Percentiles rank a stretch among this genome's conserved stretches.
Conservation (phyloP, 495 filamentous ascomycete species). For the Bacidia gigantensis region DNA sequence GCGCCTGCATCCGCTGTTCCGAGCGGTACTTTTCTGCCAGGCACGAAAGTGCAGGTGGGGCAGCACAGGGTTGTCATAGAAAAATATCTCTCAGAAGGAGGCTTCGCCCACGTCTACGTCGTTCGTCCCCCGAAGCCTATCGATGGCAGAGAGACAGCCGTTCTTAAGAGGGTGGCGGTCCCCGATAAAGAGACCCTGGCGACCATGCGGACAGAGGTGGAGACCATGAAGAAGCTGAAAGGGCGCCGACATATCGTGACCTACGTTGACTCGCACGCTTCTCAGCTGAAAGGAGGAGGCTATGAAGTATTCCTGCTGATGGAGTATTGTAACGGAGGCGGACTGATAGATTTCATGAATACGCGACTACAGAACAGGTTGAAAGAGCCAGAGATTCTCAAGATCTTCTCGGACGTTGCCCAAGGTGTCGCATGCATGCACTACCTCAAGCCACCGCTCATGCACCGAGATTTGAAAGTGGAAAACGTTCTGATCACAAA, state of each 20-base stretch:
- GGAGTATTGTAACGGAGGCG: slow-evolving; percentile 78
- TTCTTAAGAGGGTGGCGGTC: slow-evolving; percentile 94
- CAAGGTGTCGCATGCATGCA: slow-evolving; percentile 99
- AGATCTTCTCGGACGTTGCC: slow-evolving; percentile 90
- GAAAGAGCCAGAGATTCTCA: slow-evolving; percentile 92
- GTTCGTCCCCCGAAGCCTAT: slow-evolving; percentile 68
- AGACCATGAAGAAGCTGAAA: slow-evolving; percentile 98
- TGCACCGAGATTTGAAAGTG: slow-evolving; percentile 93
- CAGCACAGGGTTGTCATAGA: slow-evolving; percentile 89
- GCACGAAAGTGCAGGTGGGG: slow-evolving; percentile 92
- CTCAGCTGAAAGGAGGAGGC: slow-evolving; percentile 77
- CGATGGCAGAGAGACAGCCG: slow-evolving; percentile 71
- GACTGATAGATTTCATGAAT: slow-evolving; percentile 99
- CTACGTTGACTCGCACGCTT: slow-evolving; percentile 96
- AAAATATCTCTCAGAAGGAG: slow-evolving; percentile 95
- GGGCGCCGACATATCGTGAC: slow-evolving; percentile 92
- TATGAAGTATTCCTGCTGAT: slow-evolving; percentile 98
- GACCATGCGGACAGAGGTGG: slow-evolving; percentile 95
- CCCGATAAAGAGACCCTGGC: slow-evolving; percentile 87
- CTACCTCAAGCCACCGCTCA: slow-evolving; percentile 83
- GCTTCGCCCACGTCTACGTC: slow-evolving; percentile 96
- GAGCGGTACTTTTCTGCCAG: slow-evolving; percentile 78
- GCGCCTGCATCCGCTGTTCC: slow-evolving; percentile 43
- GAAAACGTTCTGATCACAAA: slow-evolving; percentile 91
- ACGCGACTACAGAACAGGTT: slow-evolving; percentile 89